A percentile compares a stretch with the other conserved stretches of the same genome.
These are phyloP conservation scores for Globisporangium radiosum DNA, from an alignment of 352 stramenopile genomes.

Conservation along the genomic window DNA sequence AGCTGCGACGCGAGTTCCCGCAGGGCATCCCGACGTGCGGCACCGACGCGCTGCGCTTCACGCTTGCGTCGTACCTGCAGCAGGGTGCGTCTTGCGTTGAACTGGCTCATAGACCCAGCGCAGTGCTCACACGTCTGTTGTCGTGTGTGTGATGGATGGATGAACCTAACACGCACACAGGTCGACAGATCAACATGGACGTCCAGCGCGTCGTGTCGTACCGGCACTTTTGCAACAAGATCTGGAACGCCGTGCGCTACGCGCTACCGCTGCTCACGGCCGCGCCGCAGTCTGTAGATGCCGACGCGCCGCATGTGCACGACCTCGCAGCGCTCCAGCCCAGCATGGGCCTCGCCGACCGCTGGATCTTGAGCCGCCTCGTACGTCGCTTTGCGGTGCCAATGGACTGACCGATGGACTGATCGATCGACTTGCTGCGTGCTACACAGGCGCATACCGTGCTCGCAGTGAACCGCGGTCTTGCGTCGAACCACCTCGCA, in stretches of 20 bases:
- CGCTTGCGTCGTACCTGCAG: conserved; percentile 93
- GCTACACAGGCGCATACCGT: conserved; percentile 45
- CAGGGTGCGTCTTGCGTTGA: conserved; percentile 33
- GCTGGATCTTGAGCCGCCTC: conserved; percentile 83
- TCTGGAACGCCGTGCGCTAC: conserved; percentile 84
- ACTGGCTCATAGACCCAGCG: too few species aligned
- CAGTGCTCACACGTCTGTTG: background rate
- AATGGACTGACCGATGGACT: too few species aligned
- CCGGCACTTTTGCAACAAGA: conserved; percentile 87
- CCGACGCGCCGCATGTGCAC: background rate
- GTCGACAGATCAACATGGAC: conserved; percentile 87
- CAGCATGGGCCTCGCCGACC: conserved; percentile 57
- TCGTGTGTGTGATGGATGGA: background rate
- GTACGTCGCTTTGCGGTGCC: conserved; percentile 19
- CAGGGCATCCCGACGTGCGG: conserved; percentile 98
- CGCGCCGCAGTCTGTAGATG: background rate
- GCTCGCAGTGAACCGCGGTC: conserved; percentile 48
- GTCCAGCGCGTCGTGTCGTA: conserved; percentile 78
- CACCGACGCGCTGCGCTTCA: conserved; percentile 96
- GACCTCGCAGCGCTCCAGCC: conserved; percentile 25
- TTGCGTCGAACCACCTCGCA: conserved; percentile 64
- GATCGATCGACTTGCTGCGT: too few species aligned
- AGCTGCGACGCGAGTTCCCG: conserved; percentile 95
- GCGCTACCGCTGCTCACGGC: conserved; percentile 54
- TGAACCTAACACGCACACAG: conserved; percentile 11